Evolutionary conservation across 1,139 yeast genomes (phyloP).

Genomic region (Geotrichum citri-aurantii): DNA sequence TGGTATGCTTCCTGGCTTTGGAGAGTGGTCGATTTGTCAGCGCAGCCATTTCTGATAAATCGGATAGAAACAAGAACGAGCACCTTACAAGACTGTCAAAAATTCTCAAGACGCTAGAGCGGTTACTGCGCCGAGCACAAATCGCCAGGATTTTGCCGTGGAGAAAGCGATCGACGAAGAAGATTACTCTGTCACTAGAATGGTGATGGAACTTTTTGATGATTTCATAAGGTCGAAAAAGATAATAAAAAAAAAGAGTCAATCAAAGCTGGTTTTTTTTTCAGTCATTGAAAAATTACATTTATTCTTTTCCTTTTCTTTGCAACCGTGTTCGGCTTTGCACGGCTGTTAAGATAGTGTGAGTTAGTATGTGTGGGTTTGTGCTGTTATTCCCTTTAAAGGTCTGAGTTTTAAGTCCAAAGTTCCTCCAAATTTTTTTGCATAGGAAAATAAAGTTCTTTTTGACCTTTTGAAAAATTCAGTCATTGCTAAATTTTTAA

Average conservation of each 20-base stretch:
- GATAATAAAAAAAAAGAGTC: too few relatives aligned
- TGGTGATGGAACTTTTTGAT: slow-evolving; percentile 1
- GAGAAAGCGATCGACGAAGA: slow-evolving; percentile 8
- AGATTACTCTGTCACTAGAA: slow-evolving; percentile 8
- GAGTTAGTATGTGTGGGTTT: too few relatives aligned
- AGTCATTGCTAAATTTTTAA: neutral
- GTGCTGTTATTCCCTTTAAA: neutral
- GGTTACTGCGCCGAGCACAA: slow-evolving; percentile 8
- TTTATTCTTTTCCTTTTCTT: too few relatives aligned
- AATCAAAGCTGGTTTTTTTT: too few relatives aligned
- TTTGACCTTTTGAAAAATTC: neutral
- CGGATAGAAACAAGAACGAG: neutral
- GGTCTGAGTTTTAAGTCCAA: neutral
- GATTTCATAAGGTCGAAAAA: neutral
- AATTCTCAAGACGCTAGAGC: neutral
- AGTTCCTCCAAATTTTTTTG: neutral
- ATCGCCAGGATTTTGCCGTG: slow-evolving; percentile 12
- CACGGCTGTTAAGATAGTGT: too few relatives aligned
- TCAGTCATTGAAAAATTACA: too few relatives aligned
- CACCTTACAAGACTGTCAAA: slow-evolving; percentile 1
- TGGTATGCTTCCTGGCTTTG: neutral
- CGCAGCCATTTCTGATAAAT: neutral
- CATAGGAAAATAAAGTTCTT: neutral
- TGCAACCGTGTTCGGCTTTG: too few relatives aligned
- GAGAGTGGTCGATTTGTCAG: slow-evolving; percentile 7